Base-by-base conservation (phyloP, 1,284 basidiomycete species). In the Inonotus obliquus region DNA sequence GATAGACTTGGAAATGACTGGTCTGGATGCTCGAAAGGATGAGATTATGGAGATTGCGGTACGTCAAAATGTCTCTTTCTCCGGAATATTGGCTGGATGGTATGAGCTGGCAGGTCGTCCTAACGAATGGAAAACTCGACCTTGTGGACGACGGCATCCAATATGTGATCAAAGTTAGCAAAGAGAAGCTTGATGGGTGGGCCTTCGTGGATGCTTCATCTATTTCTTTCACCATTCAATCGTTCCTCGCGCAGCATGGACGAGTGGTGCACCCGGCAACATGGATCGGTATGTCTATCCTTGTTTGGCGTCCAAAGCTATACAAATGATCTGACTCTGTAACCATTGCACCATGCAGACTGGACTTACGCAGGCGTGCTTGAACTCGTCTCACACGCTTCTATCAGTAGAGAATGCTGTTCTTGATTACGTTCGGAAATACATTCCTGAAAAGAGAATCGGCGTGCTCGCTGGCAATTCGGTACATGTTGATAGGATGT, bases 1-100 rank as follows among this genome's bases (percentile, higher is more conserved):
- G 92, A 82, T 94, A 55, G 92, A 94, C 71, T 92, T 91, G 69
- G 92, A 94, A 74, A 94, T 94, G 92, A 92, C 91, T 1, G 86
- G 86, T 4, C 71, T 87, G 23, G 74, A 89, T 68, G 79, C 80
- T 2, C 77, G 80, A 29, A 83, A 72, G 32, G 89, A 94, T 70
- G 84, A 84, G 61, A 82, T 94, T 25, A 70, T 94, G 3, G 92
- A 94, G 71, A 87, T 91, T 69, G 87, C 88, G 13, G 86, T 86
- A 59, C 37, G 74, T 67, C 29, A 6, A 2, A 41, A 17, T 32
- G 21, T 10, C 11, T 17, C 19, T 21, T 54, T 39, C 45, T 14
- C 14, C 27, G 32, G 38, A 19, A 29, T 45, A 2, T 2, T 25
- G 41, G 27, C 11, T 14, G n/a, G 1, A 32, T n/a, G 27, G 2